Base-by-base conservation (phyloP, 768 basidiomycete genomes). In the Serendipita vermifera region DNA sequence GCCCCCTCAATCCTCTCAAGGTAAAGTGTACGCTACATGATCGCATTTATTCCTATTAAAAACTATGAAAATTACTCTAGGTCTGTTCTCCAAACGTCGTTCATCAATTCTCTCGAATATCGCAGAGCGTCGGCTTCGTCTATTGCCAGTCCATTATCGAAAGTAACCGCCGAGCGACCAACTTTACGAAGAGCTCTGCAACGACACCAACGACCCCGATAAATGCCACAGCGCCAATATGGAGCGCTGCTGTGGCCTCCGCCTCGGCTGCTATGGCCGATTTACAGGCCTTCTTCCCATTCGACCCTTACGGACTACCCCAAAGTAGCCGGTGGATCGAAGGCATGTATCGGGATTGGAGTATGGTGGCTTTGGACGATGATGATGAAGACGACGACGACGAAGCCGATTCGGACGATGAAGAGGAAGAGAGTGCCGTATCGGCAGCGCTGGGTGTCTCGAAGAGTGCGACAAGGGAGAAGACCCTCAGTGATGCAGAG, bases 61-160 rank as follows among this genome's bases (percentile, higher is more conserved):
- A 41, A 24, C 54, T 26, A 24, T 59, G 13, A 57, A 55, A 15
- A 17, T 17, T 7, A 32, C 24, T 43, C 24, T 62, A 93, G 89
- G 75, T 90, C 33, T 99, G 94, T 71, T 89, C 91, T 2, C 70
- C 82, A 9, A 89, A 85, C 62, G 92, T 99, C 31, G 91, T 92
- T 38, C 76, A 75, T 69, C 92, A 94, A 66, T 99, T 99, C 66
- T 89, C 96, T n/a, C 80, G 83, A 53, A 78, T 97, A 54, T 87
- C 96, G 3, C 89, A 87, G 61, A 81, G 83, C 17, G 91, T 90
- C 4, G 83, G 82, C 59, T 98, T 99, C 67, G 74, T 90, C 41
- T 99, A 97, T 68, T 93, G 92, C 68, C 93, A 88, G 68, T 84
- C 87, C 17, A 86, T 96, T 64, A 77, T 99, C 57, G 87, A 92